Evolutionary conservation across 305 asterid genomes (phyloP).

Genomic region (Striga hermonthica): DNA sequence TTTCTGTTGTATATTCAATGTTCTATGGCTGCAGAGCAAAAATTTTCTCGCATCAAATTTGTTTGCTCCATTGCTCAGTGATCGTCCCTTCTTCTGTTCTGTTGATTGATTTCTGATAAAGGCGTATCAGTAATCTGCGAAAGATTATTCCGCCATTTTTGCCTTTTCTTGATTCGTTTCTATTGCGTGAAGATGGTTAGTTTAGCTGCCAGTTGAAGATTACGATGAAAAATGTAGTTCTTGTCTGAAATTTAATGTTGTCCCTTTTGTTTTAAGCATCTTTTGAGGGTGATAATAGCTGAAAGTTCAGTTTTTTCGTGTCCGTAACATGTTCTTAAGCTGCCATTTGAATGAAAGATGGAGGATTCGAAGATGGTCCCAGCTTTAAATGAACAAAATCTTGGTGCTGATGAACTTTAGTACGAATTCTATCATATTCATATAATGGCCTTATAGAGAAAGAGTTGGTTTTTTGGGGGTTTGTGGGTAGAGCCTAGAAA

Average conservation of each 20-base stretch:
- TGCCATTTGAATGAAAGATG: too few species aligned
- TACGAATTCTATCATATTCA: too few species aligned
- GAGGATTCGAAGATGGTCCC: too few species aligned
- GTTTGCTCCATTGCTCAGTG: not conserved
- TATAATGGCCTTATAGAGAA: too few species aligned
- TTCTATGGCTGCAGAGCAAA: not conserved
- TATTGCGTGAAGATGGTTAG: slow-evolving; percentile 9
- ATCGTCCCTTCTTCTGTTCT: not conserved
- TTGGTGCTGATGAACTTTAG: too few species aligned
- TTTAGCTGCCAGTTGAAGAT: slow-evolving; percentile 30
- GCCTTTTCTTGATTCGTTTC: slow-evolving; percentile 27
- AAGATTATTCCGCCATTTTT: not conserved
- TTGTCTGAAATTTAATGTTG: slow-evolving; percentile 2
- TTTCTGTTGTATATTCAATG: not conserved
- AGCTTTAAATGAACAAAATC: too few species aligned
- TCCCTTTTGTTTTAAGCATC: too few species aligned
- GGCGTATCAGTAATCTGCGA: slow-evolving; percentile 4
- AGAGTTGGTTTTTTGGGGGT: too few species aligned
- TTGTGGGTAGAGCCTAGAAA: too few species aligned
- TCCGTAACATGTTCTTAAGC: too few species aligned
- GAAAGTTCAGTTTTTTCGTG: not conserved
- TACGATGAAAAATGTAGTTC: not conserved
- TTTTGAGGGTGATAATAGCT: too few species aligned
- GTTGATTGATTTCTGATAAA: not conserved
- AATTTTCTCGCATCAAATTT: not conserved